Evolutionary conservation across 257 asterid species (phyloP), one percentile per base, ranked within the genome.

Genomic region (Knoxia roxburghii): DNA sequence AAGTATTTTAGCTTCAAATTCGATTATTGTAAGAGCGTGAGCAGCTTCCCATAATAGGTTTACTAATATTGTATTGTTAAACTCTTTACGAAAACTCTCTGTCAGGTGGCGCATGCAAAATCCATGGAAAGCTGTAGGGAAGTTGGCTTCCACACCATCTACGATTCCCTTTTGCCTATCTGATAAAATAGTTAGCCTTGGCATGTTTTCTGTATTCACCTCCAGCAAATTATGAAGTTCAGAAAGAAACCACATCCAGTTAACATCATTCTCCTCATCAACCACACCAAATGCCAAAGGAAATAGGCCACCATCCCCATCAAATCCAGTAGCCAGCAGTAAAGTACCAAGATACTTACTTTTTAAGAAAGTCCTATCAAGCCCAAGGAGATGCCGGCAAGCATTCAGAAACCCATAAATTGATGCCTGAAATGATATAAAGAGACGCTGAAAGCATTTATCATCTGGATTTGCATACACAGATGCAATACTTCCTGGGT

Each of bases 171-270:
- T 85, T 71, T 86, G 96, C 79, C 99, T 82, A 56, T 90, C 97
- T 0, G 99, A 90, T 70, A 93, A 73, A 68, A 93, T 90, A 8
- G 97, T 90, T 69, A 93, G 95, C 81, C 90, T 88, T 4, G 99
- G 97, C 99, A 93, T 86, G 81, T 88, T 93, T 72, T 90, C 97
- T 10, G 97, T 83, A 64, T 92, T 92, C 66, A 85, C 75, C 85
- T 88, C 96, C 20, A 93, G 96, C 80, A 90, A 83, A 72, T 69
- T 84, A 70, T 76, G 97, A 75, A 93, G 97, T 83, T 93, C 99
- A 2, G 96, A 90, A 64, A 93, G 88, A 75, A 93, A 93, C 99
- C 99, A 93, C 97, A 85, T 90, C 99, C 99, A 93, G 59, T 90
- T 93, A 11, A 80, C 96, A 43, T 90, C 97, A 64, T 73, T 88